A percentile compares a stretch with the other conserved stretches of the same genome.
These are phyloP conservation scores for Kandelia obovata DNA, from an alignment of 345 rosid species.

Conservation along the genomic window DNA sequence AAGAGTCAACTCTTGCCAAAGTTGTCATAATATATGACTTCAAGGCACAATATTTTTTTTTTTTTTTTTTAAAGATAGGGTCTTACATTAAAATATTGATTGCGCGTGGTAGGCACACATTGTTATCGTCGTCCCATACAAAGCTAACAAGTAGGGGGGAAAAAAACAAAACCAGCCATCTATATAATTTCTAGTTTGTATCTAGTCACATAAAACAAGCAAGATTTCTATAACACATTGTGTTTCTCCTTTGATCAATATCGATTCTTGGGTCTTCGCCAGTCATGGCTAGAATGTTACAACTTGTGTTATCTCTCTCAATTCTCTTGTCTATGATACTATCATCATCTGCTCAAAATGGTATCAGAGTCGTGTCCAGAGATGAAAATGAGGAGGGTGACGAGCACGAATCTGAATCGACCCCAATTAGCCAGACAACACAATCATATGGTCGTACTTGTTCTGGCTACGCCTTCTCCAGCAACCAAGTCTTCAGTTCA, in stretches of 20 bases:
- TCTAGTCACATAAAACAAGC: not conserved
- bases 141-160: not conserved
- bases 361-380: too few species aligned
- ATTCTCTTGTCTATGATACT: slow-evolving; percentile 13
- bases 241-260: too few species aligned
- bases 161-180: not conserved
- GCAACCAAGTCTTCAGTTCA: slow-evolving; percentile 51
- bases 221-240: too few species aligned
- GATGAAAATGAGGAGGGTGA: too few species aligned
- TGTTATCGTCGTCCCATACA: not conserved
- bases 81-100: too few species aligned
- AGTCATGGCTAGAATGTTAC: slow-evolving; percentile 1
- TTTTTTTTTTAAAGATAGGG: too few species aligned
- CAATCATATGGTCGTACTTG: slow-evolving; percentile 52
- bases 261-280: not conserved
- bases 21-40: too few species aligned
- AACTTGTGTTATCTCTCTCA: not conserved
- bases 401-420: too few species aligned
- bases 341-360: slow-evolving; percentile 1
- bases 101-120: too few species aligned
- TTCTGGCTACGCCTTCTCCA: slow-evolving; percentile 52
- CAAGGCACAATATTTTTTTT: too few species aligned
- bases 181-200: not conserved
- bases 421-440: too few species aligned
- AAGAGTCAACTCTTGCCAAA: too few species aligned